Percentiles rank a stretch among this genome's conserved stretches.
phyloP scores from a whole-genome alignment of 148 eudicot species.

The Rhododendron simsii region DNA sequence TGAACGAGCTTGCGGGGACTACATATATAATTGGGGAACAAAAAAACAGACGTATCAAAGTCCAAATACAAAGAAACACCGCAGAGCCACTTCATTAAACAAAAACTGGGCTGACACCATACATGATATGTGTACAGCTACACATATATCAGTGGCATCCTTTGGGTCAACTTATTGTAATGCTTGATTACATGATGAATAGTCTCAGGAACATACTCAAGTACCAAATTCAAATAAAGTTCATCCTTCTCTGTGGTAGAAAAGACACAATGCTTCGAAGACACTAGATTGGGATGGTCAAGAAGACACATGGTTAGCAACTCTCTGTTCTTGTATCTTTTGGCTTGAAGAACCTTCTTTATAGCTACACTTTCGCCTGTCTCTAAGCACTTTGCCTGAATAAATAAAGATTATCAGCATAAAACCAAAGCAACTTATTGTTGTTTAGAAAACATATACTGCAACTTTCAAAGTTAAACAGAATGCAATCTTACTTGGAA shows the following conservation, averaged over 20 bases:
- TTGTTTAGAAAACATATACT: not conserved
- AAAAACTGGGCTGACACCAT: not conserved
- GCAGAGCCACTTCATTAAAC: not conserved
- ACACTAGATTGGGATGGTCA: conserved; percentile 72
- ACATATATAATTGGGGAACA: too few relatives aligned
- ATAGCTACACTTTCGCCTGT: conserved; percentile 71
- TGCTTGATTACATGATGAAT: conserved; percentile 65
- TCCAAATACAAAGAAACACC: not conserved
- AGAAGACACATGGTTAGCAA: conserved; percentile 81
- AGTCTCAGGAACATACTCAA: conserved; percentile 81
- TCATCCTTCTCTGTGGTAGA: conserved; percentile 83
- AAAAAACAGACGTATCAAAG: not conserved
- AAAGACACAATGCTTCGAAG: conserved; percentile 72
- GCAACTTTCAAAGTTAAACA: not conserved
- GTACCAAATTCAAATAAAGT: conserved; percentile 70
- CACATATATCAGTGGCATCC: conserved; percentile 69
- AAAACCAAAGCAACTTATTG: too few relatives aligned
- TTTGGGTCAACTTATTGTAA: conserved; percentile 62
- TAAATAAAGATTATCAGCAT: conserved; percentile 10
- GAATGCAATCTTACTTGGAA: conserved; percentile 38
- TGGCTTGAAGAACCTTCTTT: conserved; percentile 39
- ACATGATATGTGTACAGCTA: conserved; percentile 81
- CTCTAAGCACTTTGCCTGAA: conserved; percentile 72
- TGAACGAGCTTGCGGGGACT: not conserved
- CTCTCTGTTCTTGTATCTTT: conserved; percentile 78